Conservation (phyloP, 495 filamentous ascomycete genomes). For the Pseudomonodictys pantanalensis region DNA sequence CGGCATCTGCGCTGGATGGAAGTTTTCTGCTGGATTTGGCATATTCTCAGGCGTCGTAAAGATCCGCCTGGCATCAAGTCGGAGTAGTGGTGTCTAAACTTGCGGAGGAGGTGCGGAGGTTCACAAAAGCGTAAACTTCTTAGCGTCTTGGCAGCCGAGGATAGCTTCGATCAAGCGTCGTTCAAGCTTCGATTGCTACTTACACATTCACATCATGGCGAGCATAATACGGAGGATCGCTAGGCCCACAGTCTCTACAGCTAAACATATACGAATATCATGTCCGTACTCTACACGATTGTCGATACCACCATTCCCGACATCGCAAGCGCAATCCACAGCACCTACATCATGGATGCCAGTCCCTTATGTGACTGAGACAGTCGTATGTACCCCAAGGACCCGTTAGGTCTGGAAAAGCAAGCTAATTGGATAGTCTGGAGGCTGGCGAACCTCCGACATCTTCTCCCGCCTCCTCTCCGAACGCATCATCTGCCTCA, state of each 20-base stretch:
- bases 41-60: background rate
- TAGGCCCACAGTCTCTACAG: constrained; percentile 2
- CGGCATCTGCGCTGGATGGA: background rate
- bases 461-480: constrained; percentile 44
- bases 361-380: constrained; percentile 48
- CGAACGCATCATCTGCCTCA: constrained; percentile 95
- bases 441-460: constrained; percentile 77
- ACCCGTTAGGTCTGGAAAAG: background rate
- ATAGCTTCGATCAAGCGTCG: background rate
- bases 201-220: background rate
- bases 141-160: constrained; percentile 16
- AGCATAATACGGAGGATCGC: constrained; percentile 7
- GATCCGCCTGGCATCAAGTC: background rate
- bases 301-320: constrained; percentile 1
- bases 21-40: background rate
- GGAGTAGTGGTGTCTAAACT: background rate
- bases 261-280: background rate
- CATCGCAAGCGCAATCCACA: constrained; percentile 3
- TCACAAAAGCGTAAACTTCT: background rate
- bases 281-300: background rate
- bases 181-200: background rate
- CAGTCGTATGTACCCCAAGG: constrained; percentile 58
- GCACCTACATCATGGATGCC: constrained; percentile 39
- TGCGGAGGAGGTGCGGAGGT: background rate
- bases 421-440: constrained; percentile 60